Evolutionary conservation across 768 basidiomycete genomes (phyloP), one percentile per base, ranked within the genome.

Genomic region (Agrocybe pediades): DNA sequence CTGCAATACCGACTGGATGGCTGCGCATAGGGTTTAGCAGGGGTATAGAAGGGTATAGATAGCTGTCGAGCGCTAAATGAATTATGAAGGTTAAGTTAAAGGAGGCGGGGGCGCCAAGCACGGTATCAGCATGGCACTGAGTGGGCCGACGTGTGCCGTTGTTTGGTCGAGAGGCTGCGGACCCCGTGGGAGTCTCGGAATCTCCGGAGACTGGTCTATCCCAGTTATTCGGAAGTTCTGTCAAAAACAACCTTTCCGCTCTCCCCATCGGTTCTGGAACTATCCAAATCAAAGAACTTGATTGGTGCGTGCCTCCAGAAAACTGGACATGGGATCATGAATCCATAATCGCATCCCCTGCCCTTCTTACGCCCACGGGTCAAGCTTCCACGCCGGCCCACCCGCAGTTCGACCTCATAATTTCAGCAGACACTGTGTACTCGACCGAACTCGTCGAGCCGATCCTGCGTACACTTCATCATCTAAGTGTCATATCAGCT

Each of bases 401-500:
- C 16, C 81, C 85, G 7, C 85, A 85, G 1, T 89, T 87, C 72
- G 86, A 92, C 68, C 75, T 93, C 60, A 85, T 97, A 58, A 67
- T 89, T 48, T 84, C 91, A 9, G 86, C 93, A 48, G 94, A 96
- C 69, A 95, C 94, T 0, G 71, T 95, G 33, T 95, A 94, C 67
- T 66, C 75, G 23, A 62, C 75, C 2, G 71, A 78, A 3, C 84
- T 95, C 42, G 68, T 86, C 27, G 64, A 75, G 15, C 92, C 90
- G 0, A 82, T 95, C 46, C 78, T 94, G 21, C 79, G 83, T 49
- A 83, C 91, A 16, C 68, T 94, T 4, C 79, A 79, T 33, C 72
- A 74, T 20, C 71, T 92, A 17, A 80, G 77, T 64, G 66, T 61
- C 6, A 48, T 65, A 41, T 82, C 81, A 9, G 23, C 59, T 1